These are phyloP conservation scores for Anethum foeniculum DNA, from an alignment of 140 eudicot species.

Conservation along the genomic window DNA sequence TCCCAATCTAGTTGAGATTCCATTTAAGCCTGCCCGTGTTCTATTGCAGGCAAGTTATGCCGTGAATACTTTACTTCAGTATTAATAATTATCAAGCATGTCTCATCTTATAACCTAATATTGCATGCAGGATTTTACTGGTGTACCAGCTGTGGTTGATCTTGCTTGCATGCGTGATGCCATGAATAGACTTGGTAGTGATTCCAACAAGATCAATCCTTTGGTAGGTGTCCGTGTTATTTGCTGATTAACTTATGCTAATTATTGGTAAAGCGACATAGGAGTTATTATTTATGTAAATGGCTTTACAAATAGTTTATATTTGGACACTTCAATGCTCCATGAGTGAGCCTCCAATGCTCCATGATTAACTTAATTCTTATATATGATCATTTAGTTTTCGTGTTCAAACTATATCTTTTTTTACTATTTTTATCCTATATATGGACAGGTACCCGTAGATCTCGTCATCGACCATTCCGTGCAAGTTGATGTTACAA, in stretches of 20 bases:
- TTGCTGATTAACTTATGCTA: not conserved
- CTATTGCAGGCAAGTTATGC: slow-evolving; percentile 60
- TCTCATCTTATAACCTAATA: not conserved
- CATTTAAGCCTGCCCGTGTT: slow-evolving; percentile 99
- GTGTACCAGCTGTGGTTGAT: slow-evolving; percentile 98
- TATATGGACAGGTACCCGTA: slow-evolving; percentile 75
- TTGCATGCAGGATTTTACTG: slow-evolving; percentile 79
- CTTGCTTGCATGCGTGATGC: slow-evolving; percentile 99
- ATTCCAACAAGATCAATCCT: slow-evolving; percentile 89
- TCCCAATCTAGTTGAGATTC: slow-evolving; percentile 86
- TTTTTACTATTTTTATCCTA: slow-evolving; percentile 9
- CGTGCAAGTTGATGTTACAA: slow-evolving; percentile 91
- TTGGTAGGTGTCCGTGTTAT: slow-evolving; percentile 40
- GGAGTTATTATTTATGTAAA: not conserved
- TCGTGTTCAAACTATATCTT: not conserved
- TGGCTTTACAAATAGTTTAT: not conserved
- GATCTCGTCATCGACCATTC: slow-evolving; percentile 98
- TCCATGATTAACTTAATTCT: not conserved
- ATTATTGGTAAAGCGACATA: not conserved
- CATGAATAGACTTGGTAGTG: slow-evolving; percentile 89
- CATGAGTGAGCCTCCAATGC: not conserved
- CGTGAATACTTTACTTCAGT: not conserved
- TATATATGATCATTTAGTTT: not conserved
- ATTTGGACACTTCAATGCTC: not conserved
- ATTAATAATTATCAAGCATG: not conserved